Percentiles rank a stretch among this genome's conserved stretches.
These are phyloP conservation scores for Centrapalus pauciflorus DNA, from an alignment of 129 eudicot genomes.

Conservation along the genomic window DNA sequence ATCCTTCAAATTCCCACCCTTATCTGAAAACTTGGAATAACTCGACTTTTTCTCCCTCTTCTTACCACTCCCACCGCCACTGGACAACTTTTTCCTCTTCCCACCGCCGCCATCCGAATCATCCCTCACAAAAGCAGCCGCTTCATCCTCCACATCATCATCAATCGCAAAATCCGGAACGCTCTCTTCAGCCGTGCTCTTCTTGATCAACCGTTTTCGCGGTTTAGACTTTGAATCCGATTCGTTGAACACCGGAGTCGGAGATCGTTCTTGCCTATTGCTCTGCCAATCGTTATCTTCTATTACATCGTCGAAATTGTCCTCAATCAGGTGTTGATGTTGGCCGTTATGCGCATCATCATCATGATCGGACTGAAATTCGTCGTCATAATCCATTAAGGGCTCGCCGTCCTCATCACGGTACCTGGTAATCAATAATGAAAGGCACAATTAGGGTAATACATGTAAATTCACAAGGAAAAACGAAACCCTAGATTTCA, in stretches of 20 bases:
- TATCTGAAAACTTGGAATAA: conserved; percentile 27
- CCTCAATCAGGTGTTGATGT: conserved; percentile 26
- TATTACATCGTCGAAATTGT: conserved; percentile 41
- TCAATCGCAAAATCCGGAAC: conserved; percentile 32
- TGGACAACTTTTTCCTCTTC: conserved; percentile 49
- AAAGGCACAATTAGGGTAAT: neutral
- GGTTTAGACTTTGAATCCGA: conserved; percentile 50
- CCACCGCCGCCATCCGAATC: conserved; percentile 53
- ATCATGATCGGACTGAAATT: conserved; percentile 44
- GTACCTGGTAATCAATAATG: conserved; percentile 35
- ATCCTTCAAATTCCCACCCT: conserved; percentile 40
- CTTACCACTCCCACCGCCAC: conserved; percentile 34
- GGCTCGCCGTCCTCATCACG: conserved; percentile 88
- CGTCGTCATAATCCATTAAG: conserved; percentile 54
- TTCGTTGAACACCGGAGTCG: conserved; percentile 50
- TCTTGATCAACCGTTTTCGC: conserved; percentile 68
- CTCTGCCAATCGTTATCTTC: conserved; percentile 42
- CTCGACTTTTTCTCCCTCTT: conserved; percentile 42
- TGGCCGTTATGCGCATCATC: conserved; percentile 12
- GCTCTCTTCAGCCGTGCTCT: conserved; percentile 37
- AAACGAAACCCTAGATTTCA: conserved; percentile 30
- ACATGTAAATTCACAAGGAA: neutral
- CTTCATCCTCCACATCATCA: conserved; percentile 46
- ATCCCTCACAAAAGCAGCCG: conserved; percentile 36
- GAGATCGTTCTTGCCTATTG: conserved; percentile 36